A percentile compares a stretch with the other conserved stretches of the same genome.
Evolutionary conservation across 306 rosid species (phyloP).

Genomic region (Dryas drummondii): DNA sequence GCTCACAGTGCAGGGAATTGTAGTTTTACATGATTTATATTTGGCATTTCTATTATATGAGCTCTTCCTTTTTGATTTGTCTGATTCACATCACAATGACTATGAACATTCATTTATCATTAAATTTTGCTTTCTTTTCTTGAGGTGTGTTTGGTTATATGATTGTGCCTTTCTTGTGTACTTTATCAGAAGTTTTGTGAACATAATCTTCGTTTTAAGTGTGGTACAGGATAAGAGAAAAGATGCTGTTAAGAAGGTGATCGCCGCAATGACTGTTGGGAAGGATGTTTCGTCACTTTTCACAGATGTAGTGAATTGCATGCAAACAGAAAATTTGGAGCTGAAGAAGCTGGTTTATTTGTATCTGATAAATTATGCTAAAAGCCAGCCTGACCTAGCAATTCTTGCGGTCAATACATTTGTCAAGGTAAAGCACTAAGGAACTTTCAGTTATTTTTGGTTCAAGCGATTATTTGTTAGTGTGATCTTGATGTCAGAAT

Average conservation of each 20-base stretch:
- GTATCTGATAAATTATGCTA: conserved; percentile 92
- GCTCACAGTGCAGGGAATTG: background rate
- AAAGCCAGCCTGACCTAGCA: conserved; percentile 99
- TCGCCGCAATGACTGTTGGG: conserved; percentile 99
- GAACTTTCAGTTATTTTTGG: background rate
- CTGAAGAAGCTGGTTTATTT: conserved; percentile 93
- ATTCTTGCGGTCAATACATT: conserved; percentile 97
- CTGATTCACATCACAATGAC: background rate
- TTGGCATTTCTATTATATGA: background rate
- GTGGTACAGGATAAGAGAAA: conserved; percentile 86
- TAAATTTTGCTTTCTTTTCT: background rate
- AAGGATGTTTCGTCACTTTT: conserved; percentile 97
- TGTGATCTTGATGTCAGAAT: background rate
- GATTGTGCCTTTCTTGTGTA: background rate
- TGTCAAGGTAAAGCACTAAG: conserved; percentile 75
- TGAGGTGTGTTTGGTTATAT: background rate
- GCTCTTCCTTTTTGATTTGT: background rate
- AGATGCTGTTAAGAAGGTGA: conserved; percentile 99
- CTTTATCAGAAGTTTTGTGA: conserved; percentile 19
- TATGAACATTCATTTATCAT: background rate
- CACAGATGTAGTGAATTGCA: conserved; percentile 96
- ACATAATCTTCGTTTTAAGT: conserved; percentile 7
- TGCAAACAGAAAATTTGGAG: conserved; percentile 99
- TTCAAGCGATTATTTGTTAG: background rate
- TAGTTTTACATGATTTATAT: background rate